Base-by-base conservation (phyloP, 2,329 filamentous ascomycete genomes). In the Pestalotiopsis sp. region DNA sequence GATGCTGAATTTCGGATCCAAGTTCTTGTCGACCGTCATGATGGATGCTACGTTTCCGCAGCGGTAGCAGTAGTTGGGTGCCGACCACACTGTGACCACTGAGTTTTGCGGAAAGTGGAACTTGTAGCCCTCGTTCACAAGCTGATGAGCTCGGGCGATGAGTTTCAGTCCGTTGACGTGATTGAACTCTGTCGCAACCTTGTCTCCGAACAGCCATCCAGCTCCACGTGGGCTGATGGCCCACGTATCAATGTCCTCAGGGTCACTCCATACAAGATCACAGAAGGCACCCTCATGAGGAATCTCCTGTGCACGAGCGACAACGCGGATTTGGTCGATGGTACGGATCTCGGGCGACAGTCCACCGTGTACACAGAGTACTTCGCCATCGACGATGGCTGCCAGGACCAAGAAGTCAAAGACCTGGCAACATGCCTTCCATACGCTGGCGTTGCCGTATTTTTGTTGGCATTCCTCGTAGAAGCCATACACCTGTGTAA, bases 401-500 rank as follows among this genome's bases (percentile, higher is more conserved):
- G 94, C 96, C 25, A 99, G 87, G 2, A 97, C 97, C 38, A 99
- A 89, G 81, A 97, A 99, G 81, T 99, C 96, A 80, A 99, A 99
- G 83, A 99, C 97, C 80, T 99, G 96, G 72, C 96, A 99, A 81
- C 98, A 99, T 69, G 97, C 96, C 81, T 99, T 97, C 96, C 96
- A 99, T n/a, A 99, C 96, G 63, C 97, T 98, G 13, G 96, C 94
- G 78, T 98, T 98, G 77, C 96, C 96, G 80, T 99, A 99, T 82
- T 99, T 99, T 76, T 96, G 92, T 68, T 94, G 94, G 81, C 96
- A 99, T 80, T 99, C 96, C 70, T 97, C 97, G 82, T 99, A 99
- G 82, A 99, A 99, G 67, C 96, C 96, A 80, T 99, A 99, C 25
- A 97, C 97, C 78, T 99, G 96, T 9, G 96, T 99, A 72, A 99